These are phyloP conservation scores for Yamadazyma olivae DNA, from an alignment of 805 yeast genomes.

Conservation along the genomic window DNA sequence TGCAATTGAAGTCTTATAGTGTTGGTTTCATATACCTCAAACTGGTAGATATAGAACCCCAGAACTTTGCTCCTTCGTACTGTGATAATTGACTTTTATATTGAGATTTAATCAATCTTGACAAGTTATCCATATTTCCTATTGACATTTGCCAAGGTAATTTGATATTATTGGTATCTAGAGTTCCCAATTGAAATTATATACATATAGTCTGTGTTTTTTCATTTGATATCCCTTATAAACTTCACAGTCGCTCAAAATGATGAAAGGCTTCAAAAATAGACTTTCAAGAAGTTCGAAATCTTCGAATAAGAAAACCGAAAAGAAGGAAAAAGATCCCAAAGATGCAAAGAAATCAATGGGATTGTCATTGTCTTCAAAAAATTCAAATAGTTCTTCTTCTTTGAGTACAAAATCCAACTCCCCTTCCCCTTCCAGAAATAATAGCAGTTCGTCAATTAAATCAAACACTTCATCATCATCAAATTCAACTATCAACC, in stretches of 20 bases:
- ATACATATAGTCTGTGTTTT: too few species aligned
- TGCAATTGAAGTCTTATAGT: too few species aligned
- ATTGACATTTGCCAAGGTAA: too few species aligned
- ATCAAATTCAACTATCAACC: conserved; percentile 9
- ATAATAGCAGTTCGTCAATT: conserved; percentile 23
- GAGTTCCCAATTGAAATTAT: too few species aligned
- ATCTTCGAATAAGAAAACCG: conserved; percentile 30
- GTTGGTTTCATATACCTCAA: too few species aligned
- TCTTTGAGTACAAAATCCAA: conserved; percentile 16
- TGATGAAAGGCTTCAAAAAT: conserved; percentile 49
- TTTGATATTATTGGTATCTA: too few species aligned
- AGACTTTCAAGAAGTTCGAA: conserved; percentile 38
- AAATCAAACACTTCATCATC: conserved; percentile 16
- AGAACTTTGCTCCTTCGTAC: too few species aligned
- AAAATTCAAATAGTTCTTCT: conserved; percentile 18
- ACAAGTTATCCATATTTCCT: too few species aligned
- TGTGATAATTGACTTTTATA: too few species aligned
- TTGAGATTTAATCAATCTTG: too few species aligned
- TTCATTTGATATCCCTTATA: too few species aligned
- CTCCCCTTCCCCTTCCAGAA: conserved; percentile 35
- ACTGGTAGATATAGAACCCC: too few species aligned
- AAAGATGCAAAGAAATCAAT: conserved; percentile 13
- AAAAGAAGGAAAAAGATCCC: conserved; percentile 31
- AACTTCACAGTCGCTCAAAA: conserved; percentile 17
- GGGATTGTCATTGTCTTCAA: conserved; percentile 9